Percentiles rank a stretch among this genome's conserved stretches.
Conservation (phyloP, 2,329 filamentous ascomycete species). For the Aspergillus pseudotamarii region DNA sequence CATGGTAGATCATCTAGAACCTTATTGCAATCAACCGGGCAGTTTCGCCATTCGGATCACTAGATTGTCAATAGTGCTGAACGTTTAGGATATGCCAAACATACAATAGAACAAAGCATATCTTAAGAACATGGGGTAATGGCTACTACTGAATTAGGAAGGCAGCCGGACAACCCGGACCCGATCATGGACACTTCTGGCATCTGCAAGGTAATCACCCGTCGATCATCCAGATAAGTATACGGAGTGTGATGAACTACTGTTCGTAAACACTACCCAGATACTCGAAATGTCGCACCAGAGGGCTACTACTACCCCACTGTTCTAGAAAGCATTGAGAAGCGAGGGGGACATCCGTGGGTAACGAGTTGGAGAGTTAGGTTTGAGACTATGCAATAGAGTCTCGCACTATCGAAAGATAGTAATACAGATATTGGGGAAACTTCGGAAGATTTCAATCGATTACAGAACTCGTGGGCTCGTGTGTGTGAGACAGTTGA, state of each 20-base stretch:
- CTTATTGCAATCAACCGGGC: no score
- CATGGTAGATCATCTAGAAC: background rate
- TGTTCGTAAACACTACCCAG: constrained; percentile 2
- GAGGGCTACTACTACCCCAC: constrained; percentile 1
- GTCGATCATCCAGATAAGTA: constrained; percentile 16
- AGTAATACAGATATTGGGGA: constrained; percentile 10
- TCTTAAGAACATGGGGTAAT: background rate
- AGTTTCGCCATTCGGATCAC: background rate
- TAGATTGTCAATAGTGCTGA: background rate
- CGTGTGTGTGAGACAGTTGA: constrained; percentile 14
- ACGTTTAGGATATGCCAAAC: background rate
- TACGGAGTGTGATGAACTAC: constrained; percentile 9
- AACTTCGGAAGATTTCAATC: constrained; percentile 22
- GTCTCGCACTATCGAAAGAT: constrained; percentile 20
- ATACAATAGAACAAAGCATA: background rate
- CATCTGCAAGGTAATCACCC: background rate
- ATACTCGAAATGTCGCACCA: background rate
- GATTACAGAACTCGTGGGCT: constrained; percentile 16
- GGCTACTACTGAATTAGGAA: background rate
- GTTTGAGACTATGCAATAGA: constrained; percentile 20
- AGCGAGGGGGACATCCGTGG: constrained; percentile 1
- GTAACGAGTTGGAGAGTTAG: background rate
- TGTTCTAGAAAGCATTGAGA: constrained; percentile 15
- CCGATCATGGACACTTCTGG: no score
- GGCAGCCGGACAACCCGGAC: background rate